Conservation (phyloP, 1,139 yeast species). For the Kurtzmaniella quercitrusa region DNA sequence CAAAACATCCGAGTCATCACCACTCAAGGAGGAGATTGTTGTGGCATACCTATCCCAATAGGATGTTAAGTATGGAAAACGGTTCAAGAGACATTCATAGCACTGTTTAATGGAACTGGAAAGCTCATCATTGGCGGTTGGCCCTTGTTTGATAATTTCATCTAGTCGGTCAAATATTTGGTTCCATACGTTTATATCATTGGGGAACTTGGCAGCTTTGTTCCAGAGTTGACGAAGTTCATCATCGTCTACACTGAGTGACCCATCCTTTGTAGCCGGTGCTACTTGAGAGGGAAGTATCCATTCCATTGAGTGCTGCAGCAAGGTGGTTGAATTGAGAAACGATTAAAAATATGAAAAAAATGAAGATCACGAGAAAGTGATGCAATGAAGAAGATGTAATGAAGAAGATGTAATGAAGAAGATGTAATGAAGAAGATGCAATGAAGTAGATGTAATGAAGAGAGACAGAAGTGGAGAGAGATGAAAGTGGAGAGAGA, state of each 20-base stretch:
- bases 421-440: too few relatives aligned
- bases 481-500: too few relatives aligned
- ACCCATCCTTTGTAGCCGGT: neutral
- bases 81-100: neutral
- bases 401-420: too few relatives aligned
- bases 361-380: neutral
- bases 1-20: conserved; percentile 12
- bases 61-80: conserved; percentile 22
- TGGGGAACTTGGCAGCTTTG: conserved; percentile 15
- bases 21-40: neutral
- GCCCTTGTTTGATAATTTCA: conserved; percentile 9
- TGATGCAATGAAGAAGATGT: too few relatives aligned
- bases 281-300: neutral
- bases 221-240: neutral
- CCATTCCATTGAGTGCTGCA: conserved; percentile 1
- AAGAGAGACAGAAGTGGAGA: too few relatives aligned
- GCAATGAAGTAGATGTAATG: too few relatives aligned
- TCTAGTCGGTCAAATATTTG: conserved; percentile 21
- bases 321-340: neutral
- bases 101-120: neutral
- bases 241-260: neutral
- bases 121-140: conserved; percentile 10
- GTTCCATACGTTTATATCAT: conserved; percentile 30
- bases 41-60: neutral
- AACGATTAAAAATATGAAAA: neutral